phyloP scores from a whole-genome alignment of 768 basidiomycete species.

The Rhodotorula sphaerocarpa region DNA sequence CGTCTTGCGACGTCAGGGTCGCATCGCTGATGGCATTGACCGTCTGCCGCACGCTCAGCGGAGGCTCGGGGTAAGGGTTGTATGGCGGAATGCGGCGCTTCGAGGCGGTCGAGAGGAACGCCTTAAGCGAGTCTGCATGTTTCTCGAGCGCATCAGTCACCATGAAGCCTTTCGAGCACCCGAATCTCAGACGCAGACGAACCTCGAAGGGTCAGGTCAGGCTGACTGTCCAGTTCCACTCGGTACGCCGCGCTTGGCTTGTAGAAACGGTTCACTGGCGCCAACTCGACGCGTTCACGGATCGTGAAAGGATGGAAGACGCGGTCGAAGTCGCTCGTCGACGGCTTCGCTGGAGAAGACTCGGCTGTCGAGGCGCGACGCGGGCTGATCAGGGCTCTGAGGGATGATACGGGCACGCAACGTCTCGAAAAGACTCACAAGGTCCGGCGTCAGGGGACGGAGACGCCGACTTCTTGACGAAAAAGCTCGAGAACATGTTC shows the following conservation, averaged over 20 bases:
- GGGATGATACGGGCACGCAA: background rate
- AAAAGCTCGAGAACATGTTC: slow-evolving; percentile 69
- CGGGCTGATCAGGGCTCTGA: background rate
- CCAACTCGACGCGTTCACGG: slow-evolving; percentile 67
- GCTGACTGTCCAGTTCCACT: slow-evolving; percentile 8
- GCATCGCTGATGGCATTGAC: slow-evolving; percentile 65
- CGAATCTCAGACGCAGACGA: no score
- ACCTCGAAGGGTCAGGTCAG: slow-evolving; percentile 10
- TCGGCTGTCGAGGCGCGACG: no score
- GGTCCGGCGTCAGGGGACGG: slow-evolving; percentile 24
- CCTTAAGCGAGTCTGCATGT: slow-evolving; percentile 23
- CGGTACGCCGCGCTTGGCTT: background rate
- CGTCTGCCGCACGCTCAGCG: slow-evolving; percentile 48
- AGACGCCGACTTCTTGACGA: slow-evolving; percentile 55
- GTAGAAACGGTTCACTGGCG: slow-evolving; percentile 9
- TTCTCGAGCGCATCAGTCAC: background rate
- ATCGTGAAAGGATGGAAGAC: slow-evolving; percentile 70
- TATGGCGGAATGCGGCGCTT: slow-evolving; percentile 17
- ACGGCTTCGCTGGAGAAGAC: background rate
- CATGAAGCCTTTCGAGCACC: no score
- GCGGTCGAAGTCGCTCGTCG: slow-evolving; percentile 51
- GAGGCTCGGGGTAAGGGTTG: slow-evolving; percentile 18
- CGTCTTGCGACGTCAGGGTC: slow-evolving; percentile 63
- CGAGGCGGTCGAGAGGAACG: slow-evolving; percentile 9
- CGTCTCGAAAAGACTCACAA: slow-evolving; percentile 37